Evolutionary conservation across 208 protist genomes (phyloP), one percentile per base, ranked within the genome.

Genomic region (Leishmania lainsoni): DNA sequence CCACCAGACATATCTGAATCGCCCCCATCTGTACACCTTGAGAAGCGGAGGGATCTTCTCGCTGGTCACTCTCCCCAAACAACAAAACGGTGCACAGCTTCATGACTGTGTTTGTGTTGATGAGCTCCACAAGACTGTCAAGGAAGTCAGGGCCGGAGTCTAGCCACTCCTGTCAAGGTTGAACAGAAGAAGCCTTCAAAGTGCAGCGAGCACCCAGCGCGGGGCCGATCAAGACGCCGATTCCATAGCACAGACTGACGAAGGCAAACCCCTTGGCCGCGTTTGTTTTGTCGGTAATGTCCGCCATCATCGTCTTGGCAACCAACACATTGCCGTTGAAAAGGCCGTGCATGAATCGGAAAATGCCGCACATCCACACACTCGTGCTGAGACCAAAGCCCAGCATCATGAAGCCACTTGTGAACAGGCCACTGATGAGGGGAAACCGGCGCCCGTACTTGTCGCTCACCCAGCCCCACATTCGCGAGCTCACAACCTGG

Each of bases 201-300:
- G 76, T 95, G 93, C 32, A 95, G 82, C 26, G 92, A 35, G 90
- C 92, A 39, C 92, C 92, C 8, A 93, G 51, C 14, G 83, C 78
- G 54, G 92, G 92, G 6, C 92, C 92, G 74, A 95, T 83, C 17
- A 93, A 81, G 39, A 87, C 80, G 14, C 92, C 92, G 63, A 95
- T 85, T 32, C 89, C 87, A 66, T 76, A 90, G 45, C 81, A 85
- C 77, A 99, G 98, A 76, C 95, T 99, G 29, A 99, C 96, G 75
- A 99, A 99, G 52, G 97, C 96, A 85, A 99, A 99, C 35, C 98
- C 98, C 76, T 89, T 86, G 1, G 91, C 83, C 58, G 91, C 81
- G 56, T 91, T 93, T 2, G 91, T 92, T 75, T 87, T 87, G 76
- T 95, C 90, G 12, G 91, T 89, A 76, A 95, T 92, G 81, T 95